Conservation (phyloP, 2,329 filamentous ascomycete genomes). For the Aspergillus sp. region DNA sequence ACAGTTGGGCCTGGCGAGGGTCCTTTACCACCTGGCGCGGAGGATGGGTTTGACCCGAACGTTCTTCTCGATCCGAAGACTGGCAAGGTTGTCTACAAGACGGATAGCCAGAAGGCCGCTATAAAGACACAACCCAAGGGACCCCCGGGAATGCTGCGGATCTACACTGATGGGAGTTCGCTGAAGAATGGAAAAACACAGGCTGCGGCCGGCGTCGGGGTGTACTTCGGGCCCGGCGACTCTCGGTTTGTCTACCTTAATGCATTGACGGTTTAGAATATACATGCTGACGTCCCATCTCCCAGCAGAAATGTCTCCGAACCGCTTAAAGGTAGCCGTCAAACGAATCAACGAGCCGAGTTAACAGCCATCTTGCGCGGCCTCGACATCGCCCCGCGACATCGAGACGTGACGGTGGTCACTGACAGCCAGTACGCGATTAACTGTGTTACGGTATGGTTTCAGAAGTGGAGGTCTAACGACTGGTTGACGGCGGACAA, state of each 20-base stretch:
- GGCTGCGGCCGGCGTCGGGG: constrained; percentile 61
- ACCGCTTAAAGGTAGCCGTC: constrained; percentile 67
- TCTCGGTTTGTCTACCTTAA: constrained; percentile 45
- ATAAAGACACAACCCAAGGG: constrained; percentile 47
- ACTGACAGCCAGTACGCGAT: constrained; percentile 93
- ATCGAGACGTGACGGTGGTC: constrained; percentile 71
- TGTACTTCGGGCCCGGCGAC: constrained; percentile 63
- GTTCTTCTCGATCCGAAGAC: constrained; percentile 55
- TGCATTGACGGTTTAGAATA: neutral
- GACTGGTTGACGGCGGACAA: constrained; percentile 73
- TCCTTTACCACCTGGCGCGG: constrained; percentile 54
- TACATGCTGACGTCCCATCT: constrained; percentile 21
- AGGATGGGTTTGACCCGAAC: constrained; percentile 63
- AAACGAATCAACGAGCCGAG: constrained; percentile 97
- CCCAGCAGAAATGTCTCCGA: constrained; percentile 69
- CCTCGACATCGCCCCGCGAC: constrained; percentile 69
- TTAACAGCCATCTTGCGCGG: constrained; percentile 83
- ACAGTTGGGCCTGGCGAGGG: constrained; percentile 55
- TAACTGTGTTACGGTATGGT: constrained; percentile 86
- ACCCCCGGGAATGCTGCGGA: constrained; percentile 53
- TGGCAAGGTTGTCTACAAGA: constrained; percentile 58
- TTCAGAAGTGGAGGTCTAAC: constrained; percentile 70
- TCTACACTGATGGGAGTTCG: constrained; percentile 65
- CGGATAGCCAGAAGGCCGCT: constrained; percentile 48
- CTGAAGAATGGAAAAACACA: constrained; percentile 57